Conservation (phyloP, 257 asterid species). For the Voacanga thouarsii region DNA sequence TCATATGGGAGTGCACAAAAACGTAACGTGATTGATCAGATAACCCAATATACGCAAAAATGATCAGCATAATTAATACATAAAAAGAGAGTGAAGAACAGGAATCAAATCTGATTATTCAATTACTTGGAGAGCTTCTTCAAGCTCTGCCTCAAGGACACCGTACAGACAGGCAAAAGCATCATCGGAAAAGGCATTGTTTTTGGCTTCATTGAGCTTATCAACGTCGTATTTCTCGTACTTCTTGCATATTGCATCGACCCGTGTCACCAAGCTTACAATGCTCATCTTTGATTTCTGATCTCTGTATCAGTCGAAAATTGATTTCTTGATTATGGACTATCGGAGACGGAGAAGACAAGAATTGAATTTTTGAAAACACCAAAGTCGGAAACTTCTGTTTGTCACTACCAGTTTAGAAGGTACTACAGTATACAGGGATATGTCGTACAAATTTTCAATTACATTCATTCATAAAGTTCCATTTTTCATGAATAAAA, state of each 20-base stretch:
- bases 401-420: not conserved
- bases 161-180: slow-evolving; percentile 6
- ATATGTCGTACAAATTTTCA: too few relatives aligned
- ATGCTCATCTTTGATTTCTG: not conserved
- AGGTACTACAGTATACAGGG: not conserved
- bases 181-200: slow-evolving; percentile 1
- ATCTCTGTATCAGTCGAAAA: not conserved
- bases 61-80: too few relatives aligned
- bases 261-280: not conserved
- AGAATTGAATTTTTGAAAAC: not conserved
- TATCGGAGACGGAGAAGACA: not conserved
- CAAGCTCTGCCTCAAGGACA: slow-evolving; percentile 3
- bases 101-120: not conserved
- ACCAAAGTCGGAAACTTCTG: not conserved
- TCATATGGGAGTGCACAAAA: not conserved
- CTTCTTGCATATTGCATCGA: slow-evolving; percentile 9
- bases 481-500: too few relatives aligned
- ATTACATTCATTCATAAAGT: too few relatives aligned
- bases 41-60: too few relatives aligned
- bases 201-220: not conserved
- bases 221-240: slow-evolving; percentile 3
- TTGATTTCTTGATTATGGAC: not conserved
- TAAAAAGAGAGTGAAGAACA: not conserved
- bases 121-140: not conserved
- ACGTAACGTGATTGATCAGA: not conserved